Evolutionary conservation across 306 rosid genomes (phyloP).

Genomic region (Quercus engelmannii): DNA sequence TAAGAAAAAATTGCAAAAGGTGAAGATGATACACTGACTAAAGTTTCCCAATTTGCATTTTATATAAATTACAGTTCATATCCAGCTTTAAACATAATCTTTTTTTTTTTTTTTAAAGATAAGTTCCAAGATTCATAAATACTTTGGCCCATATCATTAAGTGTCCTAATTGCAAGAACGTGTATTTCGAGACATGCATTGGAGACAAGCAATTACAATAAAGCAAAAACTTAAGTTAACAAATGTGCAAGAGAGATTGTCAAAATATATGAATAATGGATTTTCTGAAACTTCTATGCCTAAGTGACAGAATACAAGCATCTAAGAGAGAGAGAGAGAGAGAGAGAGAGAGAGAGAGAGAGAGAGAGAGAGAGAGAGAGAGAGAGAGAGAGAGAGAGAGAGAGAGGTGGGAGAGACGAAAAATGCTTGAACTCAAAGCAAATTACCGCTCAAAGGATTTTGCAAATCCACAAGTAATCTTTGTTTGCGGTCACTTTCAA

Average conservation of each 20-base stretch:
- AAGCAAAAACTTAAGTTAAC: neutral
- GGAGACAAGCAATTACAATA: neutral
- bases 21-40: constrained; percentile 1
- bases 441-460: constrained; percentile 60
- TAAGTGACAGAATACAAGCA: constrained; percentile 1
- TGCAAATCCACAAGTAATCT: constrained; percentile 42
- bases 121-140: no score
- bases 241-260: neutral
- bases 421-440: constrained; percentile 21
- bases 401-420: no score
- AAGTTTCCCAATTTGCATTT: constrained; percentile 1
- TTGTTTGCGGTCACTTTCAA: constrained; percentile 58
- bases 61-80: neutral
- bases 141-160: neutral
- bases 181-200: neutral
- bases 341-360: neutral
- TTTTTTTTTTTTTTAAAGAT: no score
- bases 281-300: neutral
- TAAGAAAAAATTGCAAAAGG: neutral
- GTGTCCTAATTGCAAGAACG: neutral
- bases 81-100: neutral
- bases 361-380: neutral
- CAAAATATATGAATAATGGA: constrained; percentile 5
- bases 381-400: neutral
- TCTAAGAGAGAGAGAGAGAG: neutral